A percentile compares a stretch with the other conserved stretches of the same genome.
These are phyloP conservation scores for Dactylorhiza incarnata DNA, from an alignment of 106 monocot species.

Conservation along the genomic window DNA sequence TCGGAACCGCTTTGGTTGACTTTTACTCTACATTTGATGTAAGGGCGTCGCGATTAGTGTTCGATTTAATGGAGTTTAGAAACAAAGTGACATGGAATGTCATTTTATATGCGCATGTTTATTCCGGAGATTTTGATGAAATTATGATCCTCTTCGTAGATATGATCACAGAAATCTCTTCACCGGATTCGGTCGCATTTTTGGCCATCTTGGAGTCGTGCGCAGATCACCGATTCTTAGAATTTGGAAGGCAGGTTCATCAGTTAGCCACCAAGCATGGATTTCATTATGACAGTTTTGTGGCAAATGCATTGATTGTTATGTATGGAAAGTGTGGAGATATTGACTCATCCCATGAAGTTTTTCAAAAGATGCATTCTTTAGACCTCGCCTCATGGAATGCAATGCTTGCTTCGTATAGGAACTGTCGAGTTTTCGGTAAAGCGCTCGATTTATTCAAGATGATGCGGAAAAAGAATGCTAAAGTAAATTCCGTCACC, in stretches of 20 bases:
- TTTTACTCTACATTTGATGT: constrained; percentile 22
- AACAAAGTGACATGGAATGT: constrained; percentile 55
- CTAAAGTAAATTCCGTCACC: constrained; percentile 8
- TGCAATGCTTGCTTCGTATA: constrained; percentile 20
- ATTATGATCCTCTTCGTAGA: constrained; percentile 20
- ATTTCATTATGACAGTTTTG: constrained; percentile 19
- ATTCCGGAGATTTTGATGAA: constrained; percentile 3
- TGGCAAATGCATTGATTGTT: constrained; percentile 51
- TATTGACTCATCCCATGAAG: constrained; percentile 32
- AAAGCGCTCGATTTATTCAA: constrained; percentile 18
- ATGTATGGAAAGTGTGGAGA: constrained; percentile 69
- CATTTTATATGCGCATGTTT: constrained; percentile 29
- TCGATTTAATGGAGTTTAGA: constrained; percentile 31
- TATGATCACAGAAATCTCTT: constrained; percentile 36
- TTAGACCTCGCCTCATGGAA: constrained; percentile 23
- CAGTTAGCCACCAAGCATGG: constrained; percentile 22
- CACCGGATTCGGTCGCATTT: constrained; percentile 25
- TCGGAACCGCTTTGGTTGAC: constrained; percentile 25
- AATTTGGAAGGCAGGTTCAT: constrained; percentile 64
- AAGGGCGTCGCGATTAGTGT: constrained; percentile 29
- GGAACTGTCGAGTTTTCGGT: constrained; percentile 12
- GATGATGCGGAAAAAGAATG: neutral
- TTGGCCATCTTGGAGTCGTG: constrained; percentile 43
- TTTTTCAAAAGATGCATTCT: constrained; percentile 33
- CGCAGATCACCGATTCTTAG: constrained; percentile 34